A percentile compares a stretch with the other conserved stretches of the same genome.
Conservation (phyloP, 495 filamentous ascomycete genomes). For the Lophiotrema nucula region DNA sequence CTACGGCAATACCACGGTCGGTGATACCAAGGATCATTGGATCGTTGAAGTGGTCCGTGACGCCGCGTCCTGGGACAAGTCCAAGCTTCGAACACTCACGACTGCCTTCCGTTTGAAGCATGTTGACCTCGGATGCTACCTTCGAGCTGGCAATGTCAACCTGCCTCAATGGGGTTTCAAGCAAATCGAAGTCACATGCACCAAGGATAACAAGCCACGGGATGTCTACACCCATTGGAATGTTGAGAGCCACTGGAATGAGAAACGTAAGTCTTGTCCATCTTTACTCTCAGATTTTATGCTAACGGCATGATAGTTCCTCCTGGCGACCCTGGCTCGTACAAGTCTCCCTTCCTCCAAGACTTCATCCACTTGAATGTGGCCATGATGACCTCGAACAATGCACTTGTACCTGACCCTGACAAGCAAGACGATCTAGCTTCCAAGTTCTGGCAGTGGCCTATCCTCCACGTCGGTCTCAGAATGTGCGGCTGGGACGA, state of each 20-base stretch:
- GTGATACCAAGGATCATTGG: constrained; percentile 99
- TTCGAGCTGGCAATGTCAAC: constrained; percentile 93
- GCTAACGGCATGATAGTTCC: constrained; percentile 62
- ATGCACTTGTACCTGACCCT: constrained; percentile 93
- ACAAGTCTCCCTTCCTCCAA: constrained; percentile 92
- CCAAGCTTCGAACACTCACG: constrained; percentile 85
- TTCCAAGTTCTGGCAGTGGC: constrained; percentile 98
- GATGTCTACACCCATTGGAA: constrained; percentile 99
- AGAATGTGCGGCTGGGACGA: constrained; percentile 99
- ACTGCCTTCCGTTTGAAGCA: constrained; percentile 90
- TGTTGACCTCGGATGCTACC: constrained; percentile 80
- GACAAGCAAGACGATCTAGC: constrained; percentile 99
- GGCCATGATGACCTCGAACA: constrained; percentile 99
- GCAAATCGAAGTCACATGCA: constrained; percentile 96
- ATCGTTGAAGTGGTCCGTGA: constrained; percentile 87
- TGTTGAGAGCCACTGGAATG: constrained; percentile 91
- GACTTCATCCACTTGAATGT: constrained; percentile 98
- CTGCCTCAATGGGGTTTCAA: constrained; percentile 99
- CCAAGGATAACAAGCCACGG: constrained; percentile 85
- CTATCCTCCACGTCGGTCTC: constrained; percentile 87
- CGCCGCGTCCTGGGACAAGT: constrained; percentile 79
- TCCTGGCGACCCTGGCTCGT: constrained; percentile 83
- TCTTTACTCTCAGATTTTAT: neutral
- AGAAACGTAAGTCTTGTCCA: constrained; percentile 68
- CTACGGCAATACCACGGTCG: constrained; percentile 95